Evolutionary conservation across 2,329 filamentous ascomycete genomes (phyloP).

Genomic region (Neophaeococcomyces aloes): DNA sequence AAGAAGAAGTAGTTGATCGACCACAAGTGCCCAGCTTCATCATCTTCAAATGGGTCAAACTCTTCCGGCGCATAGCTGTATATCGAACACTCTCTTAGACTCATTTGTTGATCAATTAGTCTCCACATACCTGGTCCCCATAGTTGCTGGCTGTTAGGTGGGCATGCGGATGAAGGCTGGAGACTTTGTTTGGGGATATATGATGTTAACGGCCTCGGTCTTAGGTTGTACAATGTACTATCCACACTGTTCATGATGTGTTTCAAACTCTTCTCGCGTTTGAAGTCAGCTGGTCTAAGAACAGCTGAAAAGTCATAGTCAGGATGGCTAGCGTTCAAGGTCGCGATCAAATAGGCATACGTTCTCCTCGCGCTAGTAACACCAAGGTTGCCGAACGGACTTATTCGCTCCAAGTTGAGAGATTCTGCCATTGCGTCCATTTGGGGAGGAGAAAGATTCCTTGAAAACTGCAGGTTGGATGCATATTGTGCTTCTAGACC

Average conservation of each 20-base stretch:
- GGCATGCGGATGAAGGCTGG: slow-evolving; percentile 30
- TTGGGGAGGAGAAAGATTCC: slow-evolving; percentile 75
- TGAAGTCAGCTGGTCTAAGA: slow-evolving; percentile 79
- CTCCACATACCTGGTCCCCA: slow-evolving; percentile 93
- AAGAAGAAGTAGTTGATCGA: slow-evolving; percentile 96
- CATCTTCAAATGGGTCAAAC: slow-evolving; percentile 73
- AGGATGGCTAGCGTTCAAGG: slow-evolving; percentile 85
- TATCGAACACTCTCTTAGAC: slow-evolving; percentile 72
- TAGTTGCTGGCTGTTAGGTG: slow-evolving; percentile 38
- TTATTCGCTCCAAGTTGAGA: slow-evolving; percentile 71
- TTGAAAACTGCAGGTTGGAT: slow-evolving; percentile 73
- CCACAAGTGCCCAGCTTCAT: slow-evolving; percentile 91
- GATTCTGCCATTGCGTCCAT: slow-evolving; percentile 55
- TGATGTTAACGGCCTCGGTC: slow-evolving; percentile 47
- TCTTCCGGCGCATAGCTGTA: slow-evolving; percentile 85
- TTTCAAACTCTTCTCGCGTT: slow-evolving; percentile 67
- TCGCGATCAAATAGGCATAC: slow-evolving; percentile 93
- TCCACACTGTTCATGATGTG: slow-evolving; percentile 80
- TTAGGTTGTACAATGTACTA: slow-evolving; percentile 74
- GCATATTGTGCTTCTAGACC: slow-evolving; percentile 87
- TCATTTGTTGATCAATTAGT: slow-evolving; percentile 89
- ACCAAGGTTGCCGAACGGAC: slow-evolving; percentile 82
- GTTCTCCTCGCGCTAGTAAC: slow-evolving; percentile 81
- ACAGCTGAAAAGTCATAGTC: slow-evolving; percentile 97
- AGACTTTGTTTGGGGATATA: slow-evolving; percentile 17